Conservation (phyloP, 805 yeast genomes). For the Maudiozyma pseudohumilis region DNA sequence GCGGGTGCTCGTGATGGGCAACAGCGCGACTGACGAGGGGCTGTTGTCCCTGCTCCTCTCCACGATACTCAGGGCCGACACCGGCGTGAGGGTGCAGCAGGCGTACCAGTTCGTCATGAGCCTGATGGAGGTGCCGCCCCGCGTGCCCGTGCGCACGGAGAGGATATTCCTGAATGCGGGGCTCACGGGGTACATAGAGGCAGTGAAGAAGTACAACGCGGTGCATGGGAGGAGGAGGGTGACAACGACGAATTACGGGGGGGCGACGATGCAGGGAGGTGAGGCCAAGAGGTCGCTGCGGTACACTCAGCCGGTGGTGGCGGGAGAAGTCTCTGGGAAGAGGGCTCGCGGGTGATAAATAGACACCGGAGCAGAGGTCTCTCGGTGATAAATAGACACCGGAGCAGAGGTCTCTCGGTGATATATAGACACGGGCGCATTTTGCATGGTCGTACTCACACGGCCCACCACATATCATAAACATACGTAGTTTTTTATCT, state of each 20-base stretch:
- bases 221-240: neutral
- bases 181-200: slow-evolving; percentile 16
- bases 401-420: no score
- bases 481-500: no score
- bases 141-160: slow-evolving; percentile 12
- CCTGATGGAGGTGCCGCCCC: slow-evolving; percentile 12
- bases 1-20: slow-evolving; percentile 17
- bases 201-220: slow-evolving; percentile 12
- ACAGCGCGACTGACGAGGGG: slow-evolving; percentile 22
- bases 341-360: no score
- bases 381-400: no score
- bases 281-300: slow-evolving; percentile 1
- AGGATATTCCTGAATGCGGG: slow-evolving; percentile 19
- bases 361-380: no score
- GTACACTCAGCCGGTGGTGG: no score
- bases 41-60: slow-evolving; percentile 21
- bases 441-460: no score
- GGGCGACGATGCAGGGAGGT: neutral
- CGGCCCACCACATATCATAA: no score
- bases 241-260: neutral
- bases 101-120: slow-evolving; percentile 24
- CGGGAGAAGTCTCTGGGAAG: no score
- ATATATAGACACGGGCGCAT: no score
- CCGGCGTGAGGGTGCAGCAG: slow-evolving; percentile 16
- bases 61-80: slow-evolving; percentile 17